Conservation (phyloP, 2,329 filamentous ascomycete genomes). For the Botrytis hyacinthi region DNA sequence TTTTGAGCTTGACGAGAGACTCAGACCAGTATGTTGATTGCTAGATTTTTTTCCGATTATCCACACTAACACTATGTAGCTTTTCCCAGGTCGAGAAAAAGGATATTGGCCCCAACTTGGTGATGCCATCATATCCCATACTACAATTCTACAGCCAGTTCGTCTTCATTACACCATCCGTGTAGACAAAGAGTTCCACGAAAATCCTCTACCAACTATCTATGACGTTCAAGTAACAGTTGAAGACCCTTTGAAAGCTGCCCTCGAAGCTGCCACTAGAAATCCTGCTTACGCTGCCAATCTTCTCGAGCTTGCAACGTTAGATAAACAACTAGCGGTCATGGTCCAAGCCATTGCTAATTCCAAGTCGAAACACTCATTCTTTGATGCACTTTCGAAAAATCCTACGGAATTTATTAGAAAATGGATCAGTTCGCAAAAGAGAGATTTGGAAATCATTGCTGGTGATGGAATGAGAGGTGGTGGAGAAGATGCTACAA, state of each 20-base stretch:
- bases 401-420: constrained; percentile 83
- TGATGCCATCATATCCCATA: constrained; percentile 74
- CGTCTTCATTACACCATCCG: constrained; percentile 90
- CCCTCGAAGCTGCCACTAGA: constrained; percentile 62
- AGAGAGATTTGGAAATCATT: constrained; percentile 47
- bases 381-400: constrained; percentile 73
- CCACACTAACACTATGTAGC: constrained; percentile 1
- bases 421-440: constrained; percentile 88
- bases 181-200: constrained; percentile 80
- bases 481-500: constrained; percentile 53
- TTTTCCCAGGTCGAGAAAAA: constrained; percentile 52
- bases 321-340: constrained; percentile 84
- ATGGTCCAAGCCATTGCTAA: constrained; percentile 79
- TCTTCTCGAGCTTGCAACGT: constrained; percentile 69
- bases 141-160: constrained; percentile 76
- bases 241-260: constrained; percentile 74
- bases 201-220: constrained; percentile 71
- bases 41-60: background rate
- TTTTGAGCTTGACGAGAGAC: constrained; percentile 81
- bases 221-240: constrained; percentile 87
- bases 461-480: constrained; percentile 46
- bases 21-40: constrained; percentile 64
- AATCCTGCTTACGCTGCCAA: constrained; percentile 69
- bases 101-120: constrained; percentile 85
- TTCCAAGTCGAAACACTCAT: constrained; percentile 86